Conservation (phyloP, 805 yeast genomes). For the Wickerhamiella sorbophila region DNA sequence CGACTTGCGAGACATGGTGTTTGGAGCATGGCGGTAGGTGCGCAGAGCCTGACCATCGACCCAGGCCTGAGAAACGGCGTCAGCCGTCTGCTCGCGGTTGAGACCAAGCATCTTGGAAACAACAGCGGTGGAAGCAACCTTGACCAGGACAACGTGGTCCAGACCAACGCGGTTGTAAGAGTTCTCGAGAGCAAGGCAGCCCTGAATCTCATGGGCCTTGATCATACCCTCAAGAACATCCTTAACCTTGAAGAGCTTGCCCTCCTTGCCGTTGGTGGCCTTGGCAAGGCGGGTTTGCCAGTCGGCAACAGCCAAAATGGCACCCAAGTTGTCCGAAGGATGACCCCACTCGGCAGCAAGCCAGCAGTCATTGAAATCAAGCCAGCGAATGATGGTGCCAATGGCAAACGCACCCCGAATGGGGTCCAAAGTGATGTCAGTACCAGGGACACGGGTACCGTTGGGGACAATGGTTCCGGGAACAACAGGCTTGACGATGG, state of each 20-base stretch:
- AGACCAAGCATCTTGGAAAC: conserved; percentile 42
- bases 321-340: conserved; percentile 48
- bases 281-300: conserved; percentile 35
- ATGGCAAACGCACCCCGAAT: conserved; percentile 44
- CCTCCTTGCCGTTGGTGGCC: conserved; percentile 28
- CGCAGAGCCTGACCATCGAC: conserved; percentile 46
- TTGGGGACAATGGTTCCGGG: conserved; percentile 42
- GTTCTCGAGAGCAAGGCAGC: conserved; percentile 43
- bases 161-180: conserved; percentile 46
- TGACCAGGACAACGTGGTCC: conserved; percentile 45
- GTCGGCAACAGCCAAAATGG: conserved; percentile 45
- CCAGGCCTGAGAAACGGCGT: conserved; percentile 45
- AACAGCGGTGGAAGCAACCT: conserved; percentile 48
- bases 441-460: conserved; percentile 43
- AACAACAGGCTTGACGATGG: conserved; percentile 41
- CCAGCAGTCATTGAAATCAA: conserved; percentile 53
- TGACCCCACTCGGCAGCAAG: conserved; percentile 61
- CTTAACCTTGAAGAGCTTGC: conserved; percentile 32
- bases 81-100: conserved; percentile 36
- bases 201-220: conserved; percentile 52
- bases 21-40: conserved; percentile 52
- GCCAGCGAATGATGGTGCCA: conserved; percentile 45
- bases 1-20: conserved; percentile 47
- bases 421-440: conserved; percentile 38
- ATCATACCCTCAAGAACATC: conserved; percentile 45